Percentiles rank a stretch among this genome's conserved stretches.
Evolutionary conservation across 2,329 filamentous ascomycete species (phyloP).

Genomic region (Curvularia sp.): DNA sequence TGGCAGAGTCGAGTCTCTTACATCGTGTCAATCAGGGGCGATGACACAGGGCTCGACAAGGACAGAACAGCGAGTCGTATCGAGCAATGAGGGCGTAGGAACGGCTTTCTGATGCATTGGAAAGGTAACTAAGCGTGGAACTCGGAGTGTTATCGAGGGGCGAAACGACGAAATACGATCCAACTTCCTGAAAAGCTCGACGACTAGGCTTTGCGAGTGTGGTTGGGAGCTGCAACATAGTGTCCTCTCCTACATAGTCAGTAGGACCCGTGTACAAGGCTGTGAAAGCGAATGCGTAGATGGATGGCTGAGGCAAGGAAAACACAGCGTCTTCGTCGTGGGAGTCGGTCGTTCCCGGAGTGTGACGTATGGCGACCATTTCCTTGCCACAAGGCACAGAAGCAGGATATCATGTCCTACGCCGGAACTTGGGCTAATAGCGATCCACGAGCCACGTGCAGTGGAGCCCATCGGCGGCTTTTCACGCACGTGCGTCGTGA

Average conservation of each 20-base stretch:
- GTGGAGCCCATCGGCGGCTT: slow-evolving; percentile 1
- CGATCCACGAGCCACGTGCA: slow-evolving; percentile 1
- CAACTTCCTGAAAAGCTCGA: not conserved
- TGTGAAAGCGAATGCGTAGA: not conserved
- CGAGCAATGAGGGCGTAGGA: not conserved
- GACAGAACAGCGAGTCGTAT: not conserved
- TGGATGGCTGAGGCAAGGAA: not conserved
- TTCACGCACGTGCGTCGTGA: slow-evolving; percentile 6
- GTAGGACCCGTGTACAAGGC: not conserved
- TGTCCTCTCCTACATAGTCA: not conserved
- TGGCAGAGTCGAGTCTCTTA: too few relatives aligned
- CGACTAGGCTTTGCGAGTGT: not conserved
- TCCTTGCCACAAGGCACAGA: not conserved
- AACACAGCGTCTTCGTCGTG: not conserved
- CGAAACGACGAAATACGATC: too few relatives aligned
- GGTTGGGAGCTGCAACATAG: too few relatives aligned
- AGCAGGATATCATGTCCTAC: not conserved
- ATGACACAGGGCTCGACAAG: not conserved
- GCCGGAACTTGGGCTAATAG: not conserved
- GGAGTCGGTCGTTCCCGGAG: not conserved
- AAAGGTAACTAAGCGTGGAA: not conserved
- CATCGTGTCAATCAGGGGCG: not conserved
- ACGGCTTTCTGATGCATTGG: not conserved
- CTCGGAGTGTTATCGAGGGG: not conserved
- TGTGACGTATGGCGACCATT: not conserved